Conservation (phyloP, 164 flowering plant genomes). For the Magnolia sinica region DNA sequence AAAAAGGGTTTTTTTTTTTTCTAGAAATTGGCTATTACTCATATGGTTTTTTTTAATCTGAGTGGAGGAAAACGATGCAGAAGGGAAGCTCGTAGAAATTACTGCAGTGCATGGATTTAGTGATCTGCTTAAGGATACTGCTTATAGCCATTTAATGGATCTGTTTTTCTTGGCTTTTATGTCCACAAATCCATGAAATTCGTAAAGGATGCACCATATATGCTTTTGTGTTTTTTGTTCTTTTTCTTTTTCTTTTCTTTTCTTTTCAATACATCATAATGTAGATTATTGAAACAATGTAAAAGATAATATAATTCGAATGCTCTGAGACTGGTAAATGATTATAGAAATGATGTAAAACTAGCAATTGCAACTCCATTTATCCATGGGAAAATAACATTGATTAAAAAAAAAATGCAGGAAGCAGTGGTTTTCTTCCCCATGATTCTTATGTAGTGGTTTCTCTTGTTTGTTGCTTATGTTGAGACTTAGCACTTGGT, state of each 20-base stretch:
- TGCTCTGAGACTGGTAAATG: not conserved
- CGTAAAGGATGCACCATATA: no score
- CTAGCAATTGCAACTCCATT: not conserved
- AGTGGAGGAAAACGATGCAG: conserved; percentile 23
- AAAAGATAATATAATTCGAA: no score
- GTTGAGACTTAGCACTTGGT: no score
- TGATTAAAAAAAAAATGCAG: not conserved
- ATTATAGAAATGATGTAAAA: not conserved
- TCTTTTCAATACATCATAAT: no score
- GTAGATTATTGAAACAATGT: no score
- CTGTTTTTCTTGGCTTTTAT: conserved; percentile 20
- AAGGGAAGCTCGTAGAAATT: conserved; percentile 34
- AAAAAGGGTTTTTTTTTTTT: no score
- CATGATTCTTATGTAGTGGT: not conserved
- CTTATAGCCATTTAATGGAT: conserved; percentile 94
- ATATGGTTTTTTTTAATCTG: no score
- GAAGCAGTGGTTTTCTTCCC: not conserved
- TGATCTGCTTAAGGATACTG: conserved; percentile 57
- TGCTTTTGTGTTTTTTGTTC: no score
- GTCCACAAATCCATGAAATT: no score
- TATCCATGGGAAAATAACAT: not conserved
- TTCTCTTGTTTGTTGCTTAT: not conserved
- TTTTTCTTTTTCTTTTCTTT: no score
- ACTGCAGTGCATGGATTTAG: conserved; percentile 25
- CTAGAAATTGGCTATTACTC: no score